These are phyloP conservation scores for Ophiostoma montium DNA, from an alignment of 2,329 filamentous ascomycete species.

Conservation along the genomic window DNA sequence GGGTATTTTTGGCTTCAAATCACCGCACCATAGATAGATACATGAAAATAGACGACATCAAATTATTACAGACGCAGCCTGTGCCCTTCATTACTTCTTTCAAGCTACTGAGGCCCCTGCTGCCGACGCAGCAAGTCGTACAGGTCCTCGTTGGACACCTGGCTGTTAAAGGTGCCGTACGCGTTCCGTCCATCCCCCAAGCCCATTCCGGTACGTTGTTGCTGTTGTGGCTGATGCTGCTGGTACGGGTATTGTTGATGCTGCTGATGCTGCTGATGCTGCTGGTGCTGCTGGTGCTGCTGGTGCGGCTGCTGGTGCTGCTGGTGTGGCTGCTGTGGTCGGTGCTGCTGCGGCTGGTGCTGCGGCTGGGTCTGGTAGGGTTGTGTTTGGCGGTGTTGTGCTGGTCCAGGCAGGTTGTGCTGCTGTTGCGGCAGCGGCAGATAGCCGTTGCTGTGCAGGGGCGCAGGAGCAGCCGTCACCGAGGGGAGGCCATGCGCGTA, in stretches of 20 bases:
- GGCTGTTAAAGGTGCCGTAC: neutral
- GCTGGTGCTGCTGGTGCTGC: slow-evolving; percentile 19
- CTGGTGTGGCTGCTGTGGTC: slow-evolving; percentile 13
- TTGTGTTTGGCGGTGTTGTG: slow-evolving; percentile 19
- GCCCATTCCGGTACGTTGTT: slow-evolving; percentile 17
- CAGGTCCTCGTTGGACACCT: slow-evolving; percentile 1
- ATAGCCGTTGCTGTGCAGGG: slow-evolving; percentile 2
- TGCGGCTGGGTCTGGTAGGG: slow-evolving; percentile 21
- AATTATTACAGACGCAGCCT: too few species aligned
- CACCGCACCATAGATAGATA: too few species aligned
- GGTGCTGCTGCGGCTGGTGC: slow-evolving; percentile 26
- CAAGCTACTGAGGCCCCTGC: neutral
- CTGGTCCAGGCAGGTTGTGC: slow-evolving; percentile 12
- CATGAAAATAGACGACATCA: too few species aligned
- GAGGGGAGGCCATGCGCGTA: neutral
- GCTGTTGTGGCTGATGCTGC: slow-evolving; percentile 18
- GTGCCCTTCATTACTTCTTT: too few species aligned
- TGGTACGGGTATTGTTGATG: slow-evolving; percentile 24
- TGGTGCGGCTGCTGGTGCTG: slow-evolving; percentile 8
- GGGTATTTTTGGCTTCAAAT: too few species aligned
- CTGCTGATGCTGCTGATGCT: slow-evolving; percentile 4
- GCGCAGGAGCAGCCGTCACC: neutral
- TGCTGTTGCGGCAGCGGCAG: slow-evolving; percentile 2
- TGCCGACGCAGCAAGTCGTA: slow-evolving; percentile 6
- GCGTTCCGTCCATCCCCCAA: neutral